Percentiles rank a stretch among this genome's conserved stretches.
Conservation (phyloP, 768 basidiomycete species). For the Lactifluus hygrophoroides region DNA sequence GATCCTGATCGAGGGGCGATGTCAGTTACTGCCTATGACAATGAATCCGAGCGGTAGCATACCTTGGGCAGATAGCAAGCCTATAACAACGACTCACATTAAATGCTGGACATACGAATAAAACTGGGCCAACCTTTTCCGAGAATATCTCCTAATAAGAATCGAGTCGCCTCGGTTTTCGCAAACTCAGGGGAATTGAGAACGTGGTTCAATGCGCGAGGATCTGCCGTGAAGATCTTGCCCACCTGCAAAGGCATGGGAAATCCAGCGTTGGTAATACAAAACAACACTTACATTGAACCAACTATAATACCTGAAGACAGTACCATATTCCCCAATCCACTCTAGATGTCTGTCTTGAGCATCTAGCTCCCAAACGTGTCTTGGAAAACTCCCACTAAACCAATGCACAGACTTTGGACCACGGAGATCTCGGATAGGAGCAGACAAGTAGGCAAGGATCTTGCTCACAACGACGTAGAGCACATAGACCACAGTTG, state of each 20-base stretch:
- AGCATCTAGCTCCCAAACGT: slow-evolving; percentile 7
- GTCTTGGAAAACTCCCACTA: background rate
- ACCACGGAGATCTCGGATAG: background rate
- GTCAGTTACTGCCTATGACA: background rate
- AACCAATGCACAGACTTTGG: too few species aligned
- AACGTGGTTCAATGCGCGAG: slow-evolving; percentile 5
- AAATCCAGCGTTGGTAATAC: background rate
- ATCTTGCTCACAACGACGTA: background rate
- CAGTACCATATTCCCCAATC: background rate
- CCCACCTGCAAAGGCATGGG: background rate
- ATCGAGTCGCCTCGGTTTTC: background rate
- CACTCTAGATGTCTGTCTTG: slow-evolving; percentile 1
- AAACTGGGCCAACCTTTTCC: slow-evolving; percentile 4
- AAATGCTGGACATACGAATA: background rate
- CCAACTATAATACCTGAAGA: slow-evolving; percentile 5
- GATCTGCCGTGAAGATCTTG: background rate
- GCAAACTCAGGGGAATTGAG: slow-evolving; percentile 8
- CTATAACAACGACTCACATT: background rate
- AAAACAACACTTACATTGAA: slow-evolving; percentile 2
- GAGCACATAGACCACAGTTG: background rate
- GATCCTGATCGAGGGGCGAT: background rate
- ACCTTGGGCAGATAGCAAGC: slow-evolving; percentile 11
- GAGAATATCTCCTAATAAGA: background rate
- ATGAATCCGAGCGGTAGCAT: background rate
- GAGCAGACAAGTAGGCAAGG: background rate